Base-by-base conservation (phyloP, 2,329 filamentous ascomycete genomes). In the Claviceps monticola region DNA sequence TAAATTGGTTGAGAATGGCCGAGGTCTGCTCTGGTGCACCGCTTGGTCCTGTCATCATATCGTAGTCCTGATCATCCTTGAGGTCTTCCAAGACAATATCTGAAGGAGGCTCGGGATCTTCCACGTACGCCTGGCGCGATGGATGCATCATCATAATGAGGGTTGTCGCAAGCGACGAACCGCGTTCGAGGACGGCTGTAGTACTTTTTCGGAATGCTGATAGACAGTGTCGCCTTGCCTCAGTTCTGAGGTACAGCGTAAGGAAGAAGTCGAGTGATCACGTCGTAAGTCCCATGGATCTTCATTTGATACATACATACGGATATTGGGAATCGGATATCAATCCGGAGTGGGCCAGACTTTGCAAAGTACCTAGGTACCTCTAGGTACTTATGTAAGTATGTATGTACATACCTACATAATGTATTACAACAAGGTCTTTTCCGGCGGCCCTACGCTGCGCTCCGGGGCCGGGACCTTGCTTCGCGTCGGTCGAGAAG, bases 81-180 rank as follows among this genome's bases (percentile, higher is more conserved):
- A 80, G 63, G 55, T 75, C 73, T 54, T 75, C 70, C 41, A 78
- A 59, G 54, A 73, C 70, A 49, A 76, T 68, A 42, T 72, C 72
- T 50, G 57, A 59, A 57, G 84, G 78, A 50, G 75, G 69, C 64
- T 80, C 74, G 44, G 73, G 82, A 64, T 96, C 91, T 75, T 97
- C 91, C 57, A 97, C 89, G 68, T 94, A 96, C 43, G 91, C 91
- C 69, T 91, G 85, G 58, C 93, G 81, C 66, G 91, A 82, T 53
- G 91, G 91, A 73, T 96, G 91, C 73, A 95, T 82, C 72, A 95
- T 82, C 72, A 78, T 81, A 57, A 61, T 73, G 68, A 42, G 26
- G 46, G 34, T 41, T 36, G 53, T 34, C 43, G 23, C 39, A 26
- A 45, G 39, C n/a, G 47, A 48, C 23, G 21, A 42, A 29, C 38